Evolutionary conservation across 1,284 basidiomycete genomes (phyloP), one percentile per base, ranked within the genome.

Genomic region (Microstroma glucosiphilum): DNA sequence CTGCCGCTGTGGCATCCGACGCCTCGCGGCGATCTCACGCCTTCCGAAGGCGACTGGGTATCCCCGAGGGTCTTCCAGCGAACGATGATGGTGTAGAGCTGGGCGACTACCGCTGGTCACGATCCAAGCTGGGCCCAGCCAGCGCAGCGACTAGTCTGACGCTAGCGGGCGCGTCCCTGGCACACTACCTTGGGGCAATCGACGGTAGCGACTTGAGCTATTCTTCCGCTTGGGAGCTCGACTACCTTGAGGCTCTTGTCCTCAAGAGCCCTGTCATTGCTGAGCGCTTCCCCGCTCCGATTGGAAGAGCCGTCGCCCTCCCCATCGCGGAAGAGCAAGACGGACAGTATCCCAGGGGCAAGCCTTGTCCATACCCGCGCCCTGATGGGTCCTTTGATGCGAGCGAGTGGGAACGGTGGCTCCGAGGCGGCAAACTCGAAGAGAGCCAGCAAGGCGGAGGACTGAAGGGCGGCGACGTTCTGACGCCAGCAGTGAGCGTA

Each of bases 211-310:
- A 64, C 2, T 78, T 75, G 76, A 60, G 62, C 0, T 60, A 68
- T 42, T 59, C 61, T 0, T 69, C 73, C 4, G 70, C 72, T n/a
- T 78, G 76, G 76, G 76, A 78, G 61, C 65, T 78, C n/a, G 68
- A 71, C 57, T 78, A 78, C 40, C 64, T 78, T 17, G 72, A 78
- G 56, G 67, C 70, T 60, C 76, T 73, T 60, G 72, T 77, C 1
- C 73, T 78, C 61, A 67, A 74, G 23, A 63, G 69, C 11, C 64
- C 65, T 6, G 61, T 77, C 13, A 62, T 73, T 0, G 66, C 68
- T 13, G 64, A 71, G 17, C 69, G 76, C 1, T 78, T 78, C 63
- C 73, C 73, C 7, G 66, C 76, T 19, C 76, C 76, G 0, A 67
- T 70, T 7, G 65, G 66, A 7, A 59, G 61, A 13, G 65, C 66